These are phyloP conservation scores for Urochloa ruziziensis DNA, from an alignment of 176 grass and related monocot species.

Conservation along the genomic window DNA sequence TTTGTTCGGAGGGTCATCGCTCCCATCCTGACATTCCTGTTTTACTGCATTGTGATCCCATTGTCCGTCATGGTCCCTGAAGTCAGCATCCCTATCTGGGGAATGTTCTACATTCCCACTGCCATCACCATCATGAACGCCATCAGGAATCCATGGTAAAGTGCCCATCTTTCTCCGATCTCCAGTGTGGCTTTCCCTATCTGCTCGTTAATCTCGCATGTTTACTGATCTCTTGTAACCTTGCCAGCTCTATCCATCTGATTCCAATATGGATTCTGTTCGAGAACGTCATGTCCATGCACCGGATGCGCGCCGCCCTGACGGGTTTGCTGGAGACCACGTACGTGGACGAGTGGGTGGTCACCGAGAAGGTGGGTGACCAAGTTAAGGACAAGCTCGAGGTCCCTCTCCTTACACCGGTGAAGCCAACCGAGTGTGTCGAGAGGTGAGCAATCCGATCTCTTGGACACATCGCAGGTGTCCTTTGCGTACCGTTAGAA, in stretches of 20 bases:
- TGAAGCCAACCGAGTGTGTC: slow-evolving; percentile 48
- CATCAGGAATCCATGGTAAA: slow-evolving; percentile 61
- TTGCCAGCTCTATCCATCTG: slow-evolving; percentile 58
- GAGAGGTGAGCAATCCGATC: slow-evolving; percentile 39
- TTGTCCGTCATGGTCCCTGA: slow-evolving; percentile 54
- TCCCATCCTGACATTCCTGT: slow-evolving; percentile 66
- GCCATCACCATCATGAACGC: slow-evolving; percentile 76
- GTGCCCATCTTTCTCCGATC: background rate
- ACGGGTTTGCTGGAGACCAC: slow-evolving; percentile 50
- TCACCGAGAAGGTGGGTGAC: slow-evolving; percentile 60
- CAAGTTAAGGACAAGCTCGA: slow-evolving; percentile 40
- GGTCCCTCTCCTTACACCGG: slow-evolving; percentile 35
- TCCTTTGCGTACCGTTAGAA: background rate
- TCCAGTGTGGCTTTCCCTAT: background rate
- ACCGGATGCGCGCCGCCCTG: slow-evolving; percentile 57
- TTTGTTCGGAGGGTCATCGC: slow-evolving; percentile 63
- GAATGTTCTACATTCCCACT: slow-evolving; percentile 68
- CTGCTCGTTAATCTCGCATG: background rate
- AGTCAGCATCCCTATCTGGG: slow-evolving; percentile 69
- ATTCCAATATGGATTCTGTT: slow-evolving; percentile 65
- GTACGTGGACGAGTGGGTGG: slow-evolving; percentile 66
- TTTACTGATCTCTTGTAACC: background rate
- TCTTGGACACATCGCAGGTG: background rate
- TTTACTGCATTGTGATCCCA: slow-evolving; percentile 75
- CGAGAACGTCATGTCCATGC: slow-evolving; percentile 79